These are phyloP conservation scores for Russula foetens DNA, from an alignment of 768 basidiomycete species.

Conservation along the genomic window DNA sequence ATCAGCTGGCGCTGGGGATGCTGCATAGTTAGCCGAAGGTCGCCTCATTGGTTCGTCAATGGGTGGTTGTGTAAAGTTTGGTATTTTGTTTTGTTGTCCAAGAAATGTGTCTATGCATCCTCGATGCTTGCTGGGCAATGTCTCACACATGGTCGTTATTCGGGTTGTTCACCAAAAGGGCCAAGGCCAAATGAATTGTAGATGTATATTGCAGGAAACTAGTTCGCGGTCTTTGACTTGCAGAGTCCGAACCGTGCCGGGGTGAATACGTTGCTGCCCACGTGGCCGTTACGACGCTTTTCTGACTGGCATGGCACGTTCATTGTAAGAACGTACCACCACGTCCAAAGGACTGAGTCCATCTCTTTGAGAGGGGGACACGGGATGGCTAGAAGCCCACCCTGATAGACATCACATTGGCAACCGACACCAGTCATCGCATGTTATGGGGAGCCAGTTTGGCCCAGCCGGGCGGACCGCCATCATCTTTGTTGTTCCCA, in stretches of 20 bases:
- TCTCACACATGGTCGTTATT: neutral
- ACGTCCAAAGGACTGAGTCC: neutral
- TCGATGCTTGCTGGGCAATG: neutral
- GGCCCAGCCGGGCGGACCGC: conserved; percentile 6
- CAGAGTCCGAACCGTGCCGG: conserved; percentile 2
- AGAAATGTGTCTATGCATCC: neutral
- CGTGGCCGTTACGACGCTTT: neutral
- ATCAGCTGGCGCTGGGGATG: no score
- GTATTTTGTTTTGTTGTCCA: neutral
- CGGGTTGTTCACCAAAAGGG: neutral
- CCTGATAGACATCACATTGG: conserved; percentile 15
- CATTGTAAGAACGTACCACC: neutral
- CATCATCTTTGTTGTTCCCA: conserved; percentile 7
- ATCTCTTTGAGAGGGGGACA: neutral
- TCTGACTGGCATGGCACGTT: neutral
- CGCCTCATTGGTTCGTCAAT: neutral
- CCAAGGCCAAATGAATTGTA: neutral
- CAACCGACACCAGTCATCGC: neutral
- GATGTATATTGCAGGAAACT: neutral
- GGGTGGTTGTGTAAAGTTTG: neutral
- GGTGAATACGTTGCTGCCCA: neutral
- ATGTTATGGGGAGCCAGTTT: neutral
- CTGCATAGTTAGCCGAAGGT: neutral
- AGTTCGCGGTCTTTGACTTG: neutral
- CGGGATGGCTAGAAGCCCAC: neutral